These are phyloP conservation scores for Microdochium bolleyi DNA, from an alignment of 2,329 filamentous ascomycete genomes.

Conservation along the genomic window DNA sequence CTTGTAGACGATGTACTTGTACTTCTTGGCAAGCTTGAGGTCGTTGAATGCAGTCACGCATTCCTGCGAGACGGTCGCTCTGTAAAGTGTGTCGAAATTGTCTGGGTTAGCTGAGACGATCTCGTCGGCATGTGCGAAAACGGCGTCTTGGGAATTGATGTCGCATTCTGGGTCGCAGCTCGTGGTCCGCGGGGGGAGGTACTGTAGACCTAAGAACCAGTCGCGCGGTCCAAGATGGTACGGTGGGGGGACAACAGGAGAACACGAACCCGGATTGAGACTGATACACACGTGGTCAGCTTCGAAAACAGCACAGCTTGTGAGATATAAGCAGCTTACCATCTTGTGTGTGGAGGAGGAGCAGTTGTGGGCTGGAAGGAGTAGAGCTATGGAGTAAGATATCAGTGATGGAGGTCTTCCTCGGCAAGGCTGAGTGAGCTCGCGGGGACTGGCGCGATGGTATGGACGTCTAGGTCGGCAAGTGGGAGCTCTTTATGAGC, in stretches of 20 bases:
- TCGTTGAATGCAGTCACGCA: conserved; percentile 70
- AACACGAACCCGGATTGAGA: conserved; percentile 61
- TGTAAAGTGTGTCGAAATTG: conserved; percentile 22
- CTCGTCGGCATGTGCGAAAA: no score
- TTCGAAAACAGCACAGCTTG: conserved; percentile 5
- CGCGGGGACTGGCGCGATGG: no score
- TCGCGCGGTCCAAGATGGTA: not conserved
- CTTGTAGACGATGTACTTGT: conserved; percentile 86
- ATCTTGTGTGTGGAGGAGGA: conserved; percentile 8
- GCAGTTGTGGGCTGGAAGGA: not conserved
- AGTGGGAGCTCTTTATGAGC: not conserved
- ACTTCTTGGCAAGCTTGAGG: conserved; percentile 72
- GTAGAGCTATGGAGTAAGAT: not conserved
- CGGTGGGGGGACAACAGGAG: not conserved
- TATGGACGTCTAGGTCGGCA: not conserved
- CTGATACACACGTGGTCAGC: conserved; percentile 24
- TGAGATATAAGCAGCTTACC: conserved; percentile 13
- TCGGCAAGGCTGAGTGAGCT: no score
- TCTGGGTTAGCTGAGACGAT: not conserved
- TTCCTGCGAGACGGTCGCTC: conserved; percentile 64
- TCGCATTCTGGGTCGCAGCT: not conserved
- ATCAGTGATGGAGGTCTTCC: not conserved
- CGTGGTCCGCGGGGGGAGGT: not conserved
- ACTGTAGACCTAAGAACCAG: not conserved
- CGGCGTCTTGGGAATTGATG: no score